Percentiles rank a stretch among this genome's conserved stretches.
phyloP scores from a whole-genome alignment of 1,139 yeast species.

The Entelexis sorbosivorans region DNA sequence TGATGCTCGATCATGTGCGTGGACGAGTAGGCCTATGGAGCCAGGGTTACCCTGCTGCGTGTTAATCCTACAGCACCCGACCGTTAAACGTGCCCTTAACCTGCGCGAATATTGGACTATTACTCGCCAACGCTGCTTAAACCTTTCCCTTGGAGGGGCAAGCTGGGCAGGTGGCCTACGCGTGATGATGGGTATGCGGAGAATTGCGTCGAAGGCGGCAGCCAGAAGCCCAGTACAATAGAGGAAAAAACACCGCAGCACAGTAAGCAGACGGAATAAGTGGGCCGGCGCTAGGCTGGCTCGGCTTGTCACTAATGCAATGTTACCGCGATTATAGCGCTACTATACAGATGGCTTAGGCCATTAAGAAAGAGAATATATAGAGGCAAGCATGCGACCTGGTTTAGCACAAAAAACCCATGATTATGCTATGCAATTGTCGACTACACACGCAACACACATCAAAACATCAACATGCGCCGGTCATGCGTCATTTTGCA shows the following conservation, averaged over 20 bases:
- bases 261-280: too few relatives aligned
- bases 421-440: too few relatives aligned
- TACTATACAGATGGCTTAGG: background rate
- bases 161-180: background rate
- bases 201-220: background rate
- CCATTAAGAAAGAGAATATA: background rate
- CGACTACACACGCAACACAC: too few relatives aligned
- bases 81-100: background rate
- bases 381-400: too few relatives aligned
- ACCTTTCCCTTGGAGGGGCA: background rate
- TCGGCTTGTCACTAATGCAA: too few relatives aligned
- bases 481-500: background rate
- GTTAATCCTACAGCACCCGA: background rate
- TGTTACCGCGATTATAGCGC: background rate
- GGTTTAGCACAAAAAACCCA: too few relatives aligned
- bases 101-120: background rate
- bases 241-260: too few relatives aligned
- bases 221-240: too few relatives aligned
- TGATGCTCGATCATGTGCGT: background rate
- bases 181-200: background rate
- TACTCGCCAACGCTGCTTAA: background rate
- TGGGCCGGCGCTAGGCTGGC: too few relatives aligned
- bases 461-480: too few relatives aligned
- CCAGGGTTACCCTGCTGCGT: background rate
- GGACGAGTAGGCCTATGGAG: background rate